phyloP scores from a whole-genome alignment of 768 basidiomycete genomes.

The Tricholoma hemisulphureum region DNA sequence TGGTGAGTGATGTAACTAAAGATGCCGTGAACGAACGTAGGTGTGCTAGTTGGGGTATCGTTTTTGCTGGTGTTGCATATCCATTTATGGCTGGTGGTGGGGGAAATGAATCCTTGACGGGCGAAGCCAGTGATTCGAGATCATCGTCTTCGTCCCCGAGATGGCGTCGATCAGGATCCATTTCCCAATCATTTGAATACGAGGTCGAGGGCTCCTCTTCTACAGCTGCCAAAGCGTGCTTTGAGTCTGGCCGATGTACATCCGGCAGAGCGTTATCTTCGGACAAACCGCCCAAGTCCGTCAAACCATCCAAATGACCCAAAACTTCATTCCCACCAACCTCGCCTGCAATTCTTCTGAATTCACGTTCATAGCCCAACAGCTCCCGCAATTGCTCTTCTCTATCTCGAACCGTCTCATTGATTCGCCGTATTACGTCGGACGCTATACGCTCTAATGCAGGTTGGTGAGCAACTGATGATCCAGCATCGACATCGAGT shows the following conservation, averaged over 20 bases:
- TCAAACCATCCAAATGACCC: constrained; percentile 64
- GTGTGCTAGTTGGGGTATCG: constrained; percentile 65
- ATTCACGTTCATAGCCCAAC: constrained; percentile 74
- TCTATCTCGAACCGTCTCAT: constrained; percentile 72
- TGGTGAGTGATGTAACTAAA: constrained; percentile 69
- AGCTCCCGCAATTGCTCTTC: constrained; percentile 81
- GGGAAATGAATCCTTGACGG: constrained; percentile 59
- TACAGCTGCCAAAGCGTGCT: constrained; percentile 31
- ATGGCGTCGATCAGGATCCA: constrained; percentile 48
- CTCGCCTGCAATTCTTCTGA: constrained; percentile 73
- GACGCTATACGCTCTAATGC: constrained; percentile 70
- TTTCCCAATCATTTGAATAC: constrained; percentile 57
- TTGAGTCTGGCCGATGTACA: constrained; percentile 16
- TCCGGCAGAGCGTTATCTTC: constrained; percentile 29
- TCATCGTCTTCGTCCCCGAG: constrained; percentile 50
- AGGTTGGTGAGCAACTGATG: constrained; percentile 37
- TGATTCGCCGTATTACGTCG: constrained; percentile 73
- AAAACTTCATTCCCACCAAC: constrained; percentile 75
- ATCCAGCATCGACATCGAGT: constrained; percentile 55
- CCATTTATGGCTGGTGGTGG: constrained; percentile 47
- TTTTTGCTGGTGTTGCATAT: constrained; percentile 54
- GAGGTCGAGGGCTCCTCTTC: constrained; percentile 36
- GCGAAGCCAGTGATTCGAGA: constrained; percentile 45
- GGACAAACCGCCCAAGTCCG: constrained; percentile 42
- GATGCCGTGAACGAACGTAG: constrained; percentile 74